These are phyloP conservation scores for Ophiostoma novo-ulmi DNA, from an alignment of 2,329 filamentous ascomycete genomes.

Conservation along the genomic window DNA sequence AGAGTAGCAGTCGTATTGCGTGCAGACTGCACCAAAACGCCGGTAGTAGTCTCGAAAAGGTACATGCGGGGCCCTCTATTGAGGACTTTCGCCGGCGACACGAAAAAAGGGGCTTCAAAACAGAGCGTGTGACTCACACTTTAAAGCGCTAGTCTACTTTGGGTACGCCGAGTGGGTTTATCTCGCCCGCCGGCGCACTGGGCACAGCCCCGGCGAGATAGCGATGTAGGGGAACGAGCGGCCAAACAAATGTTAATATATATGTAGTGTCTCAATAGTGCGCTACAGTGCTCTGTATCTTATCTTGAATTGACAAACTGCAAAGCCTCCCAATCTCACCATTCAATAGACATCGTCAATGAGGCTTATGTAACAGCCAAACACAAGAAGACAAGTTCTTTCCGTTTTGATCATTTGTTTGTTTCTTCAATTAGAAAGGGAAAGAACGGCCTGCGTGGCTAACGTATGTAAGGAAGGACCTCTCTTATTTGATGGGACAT, in stretches of 20 bases:
- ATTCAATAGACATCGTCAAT: background rate
- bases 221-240: background rate
- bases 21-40: background rate
- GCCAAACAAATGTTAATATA: background rate
- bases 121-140: constrained; percentile 23
- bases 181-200: constrained; percentile 16
- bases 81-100: constrained; percentile 13
- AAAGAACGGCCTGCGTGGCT: background rate
- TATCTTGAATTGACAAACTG: background rate
- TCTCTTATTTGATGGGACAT: background rate
- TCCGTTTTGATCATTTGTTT: background rate
- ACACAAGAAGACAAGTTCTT: background rate
- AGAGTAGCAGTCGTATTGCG: background rate
- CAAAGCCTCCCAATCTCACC: background rate
- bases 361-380: background rate
- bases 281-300: background rate
- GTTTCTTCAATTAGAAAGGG: background rate
- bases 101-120: constrained; percentile 14
- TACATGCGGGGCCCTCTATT: constrained; percentile 10
- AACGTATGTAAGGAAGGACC: background rate
- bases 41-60: background rate
- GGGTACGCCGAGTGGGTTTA: background rate
- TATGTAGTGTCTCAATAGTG: background rate
- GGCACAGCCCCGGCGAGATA: constrained; percentile 19
- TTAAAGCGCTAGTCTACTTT: constrained; percentile 13